These are phyloP conservation scores for Venturiaceae sp. DNA, from an alignment of 2,329 filamentous ascomycete genomes.

Conservation along the genomic window DNA sequence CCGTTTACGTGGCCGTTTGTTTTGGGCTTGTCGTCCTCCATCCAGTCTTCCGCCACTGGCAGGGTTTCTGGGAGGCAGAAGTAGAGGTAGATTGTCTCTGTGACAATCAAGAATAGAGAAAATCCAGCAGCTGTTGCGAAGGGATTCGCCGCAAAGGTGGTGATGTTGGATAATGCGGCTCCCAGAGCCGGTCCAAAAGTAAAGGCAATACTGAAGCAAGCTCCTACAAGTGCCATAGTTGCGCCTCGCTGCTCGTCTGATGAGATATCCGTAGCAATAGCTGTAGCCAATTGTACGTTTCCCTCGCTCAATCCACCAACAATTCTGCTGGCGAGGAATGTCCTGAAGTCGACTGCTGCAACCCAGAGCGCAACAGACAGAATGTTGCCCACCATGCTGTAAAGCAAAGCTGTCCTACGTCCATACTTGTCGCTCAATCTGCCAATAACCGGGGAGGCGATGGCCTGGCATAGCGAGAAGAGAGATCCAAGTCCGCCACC, in stretches of 20 bases:
- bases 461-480: constrained; percentile 85
- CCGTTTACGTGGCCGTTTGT: constrained; percentile 14
- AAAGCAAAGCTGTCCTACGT: constrained; percentile 74
- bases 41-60: constrained; percentile 31
- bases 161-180: constrained; percentile 71
- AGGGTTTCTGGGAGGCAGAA: constrained; percentile 77
- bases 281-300: constrained; percentile 91
- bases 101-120: constrained; percentile 71
- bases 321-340: constrained; percentile 85
- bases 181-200: constrained; percentile 92
- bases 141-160: constrained; percentile 74
- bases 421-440: constrained; percentile 81
- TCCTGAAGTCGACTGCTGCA: constrained; percentile 84
- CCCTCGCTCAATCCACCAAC: constrained; percentile 93
- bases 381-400: constrained; percentile 89
- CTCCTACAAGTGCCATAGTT: constrained; percentile 93
- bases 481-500: constrained; percentile 89
- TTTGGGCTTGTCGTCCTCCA: not conserved
- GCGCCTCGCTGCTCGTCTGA: constrained; percentile 74
- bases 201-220: constrained; percentile 94
- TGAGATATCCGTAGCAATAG: constrained; percentile 93
- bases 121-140: constrained; percentile 90
- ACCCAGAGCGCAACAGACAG: constrained; percentile 92
- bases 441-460: constrained; percentile 88
- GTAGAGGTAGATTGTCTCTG: constrained; percentile 85